Conservation (phyloP, 768 basidiomycete species). For the Boletus edulis region DNA sequence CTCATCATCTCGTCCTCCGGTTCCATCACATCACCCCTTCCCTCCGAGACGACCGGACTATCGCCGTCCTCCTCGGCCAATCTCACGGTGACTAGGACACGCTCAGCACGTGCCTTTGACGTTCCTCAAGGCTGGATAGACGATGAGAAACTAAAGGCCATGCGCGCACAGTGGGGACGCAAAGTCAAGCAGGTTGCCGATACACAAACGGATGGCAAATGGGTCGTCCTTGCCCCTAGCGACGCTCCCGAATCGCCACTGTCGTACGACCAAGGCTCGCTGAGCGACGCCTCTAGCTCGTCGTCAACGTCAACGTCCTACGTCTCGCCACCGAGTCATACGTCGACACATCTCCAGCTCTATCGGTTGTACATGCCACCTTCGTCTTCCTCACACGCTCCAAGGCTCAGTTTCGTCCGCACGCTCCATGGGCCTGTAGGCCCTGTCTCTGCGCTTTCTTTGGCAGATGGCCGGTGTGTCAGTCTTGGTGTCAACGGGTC, state of each 20-base stretch:
- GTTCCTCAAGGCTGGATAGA: slow-evolving; percentile 73
- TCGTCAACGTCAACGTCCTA: slow-evolving; percentile 26
- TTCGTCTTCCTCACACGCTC: slow-evolving; percentile 47
- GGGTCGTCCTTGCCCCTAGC: slow-evolving; percentile 73
- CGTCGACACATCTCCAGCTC: slow-evolving; percentile 61
- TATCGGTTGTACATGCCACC: slow-evolving; percentile 68
- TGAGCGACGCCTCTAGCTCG: slow-evolving; percentile 21
- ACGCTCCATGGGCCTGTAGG: slow-evolving; percentile 68
- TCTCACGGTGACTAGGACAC: slow-evolving; percentile 53
- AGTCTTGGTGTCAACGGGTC: slow-evolving; percentile 68
- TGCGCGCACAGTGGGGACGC: slow-evolving; percentile 78
- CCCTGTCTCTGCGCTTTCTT: slow-evolving; percentile 61
- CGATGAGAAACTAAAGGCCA: slow-evolving; percentile 53
- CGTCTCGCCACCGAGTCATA: slow-evolving; percentile 39
- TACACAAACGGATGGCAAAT: slow-evolving; percentile 82
- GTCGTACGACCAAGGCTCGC: slow-evolving; percentile 11
- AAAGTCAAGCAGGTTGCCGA: slow-evolving; percentile 70
- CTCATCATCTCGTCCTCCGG: slow-evolving; percentile 53
- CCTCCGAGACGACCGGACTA: slow-evolving; percentile 7
- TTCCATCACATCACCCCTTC: slow-evolving; percentile 6
- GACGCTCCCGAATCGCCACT: slow-evolving; percentile 27
- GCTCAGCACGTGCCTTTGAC: slow-evolving; percentile 68
- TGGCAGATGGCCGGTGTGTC: slow-evolving; percentile 83
- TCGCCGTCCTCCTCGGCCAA: slow-evolving; percentile 25
- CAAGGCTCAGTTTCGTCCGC: slow-evolving; percentile 71